phyloP scores from a whole-genome alignment of 176 grass and related monocot genomes.

The Triticum dicoccoides region DNA sequence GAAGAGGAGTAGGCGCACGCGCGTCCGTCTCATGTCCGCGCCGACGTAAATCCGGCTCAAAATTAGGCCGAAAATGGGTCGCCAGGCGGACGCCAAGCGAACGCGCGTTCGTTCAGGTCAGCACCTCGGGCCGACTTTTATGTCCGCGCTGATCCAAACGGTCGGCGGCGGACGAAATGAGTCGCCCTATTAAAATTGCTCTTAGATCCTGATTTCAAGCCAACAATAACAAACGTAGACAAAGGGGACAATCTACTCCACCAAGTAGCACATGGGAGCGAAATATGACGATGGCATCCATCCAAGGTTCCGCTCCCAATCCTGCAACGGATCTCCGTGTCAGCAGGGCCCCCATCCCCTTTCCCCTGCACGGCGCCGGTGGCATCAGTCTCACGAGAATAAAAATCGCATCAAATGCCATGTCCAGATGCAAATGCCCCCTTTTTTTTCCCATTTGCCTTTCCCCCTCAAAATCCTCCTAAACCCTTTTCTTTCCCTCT shows the following conservation, averaged over 20 bases:
- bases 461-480: conserved; percentile 28
- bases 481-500: not conserved
- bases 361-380: not conserved
- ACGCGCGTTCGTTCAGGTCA: too few species aligned
- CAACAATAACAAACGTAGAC: too few species aligned
- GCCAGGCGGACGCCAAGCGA: too few species aligned
- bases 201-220: too few species aligned
- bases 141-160: too few species aligned
- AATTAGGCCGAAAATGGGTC: too few species aligned
- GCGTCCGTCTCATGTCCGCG: too few species aligned
- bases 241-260: not conserved
- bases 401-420: not conserved
- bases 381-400: conserved; percentile 3
- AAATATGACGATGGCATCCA: not conserved
- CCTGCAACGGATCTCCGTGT: conserved; percentile 12
- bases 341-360: conserved; percentile 16
- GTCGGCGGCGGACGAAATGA: too few species aligned
- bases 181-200: too few species aligned
- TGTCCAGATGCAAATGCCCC: not conserved
- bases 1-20: too few species aligned
- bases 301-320: not conserved
- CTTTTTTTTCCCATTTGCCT: not conserved
- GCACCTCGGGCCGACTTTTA: too few species aligned
- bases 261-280: not conserved
- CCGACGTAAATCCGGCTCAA: too few species aligned